Percentiles rank a stretch among this genome's conserved stretches.
Evolutionary conservation across 2,329 filamentous ascomycete genomes (phyloP).

Genomic region (Xylaria sp.): DNA sequence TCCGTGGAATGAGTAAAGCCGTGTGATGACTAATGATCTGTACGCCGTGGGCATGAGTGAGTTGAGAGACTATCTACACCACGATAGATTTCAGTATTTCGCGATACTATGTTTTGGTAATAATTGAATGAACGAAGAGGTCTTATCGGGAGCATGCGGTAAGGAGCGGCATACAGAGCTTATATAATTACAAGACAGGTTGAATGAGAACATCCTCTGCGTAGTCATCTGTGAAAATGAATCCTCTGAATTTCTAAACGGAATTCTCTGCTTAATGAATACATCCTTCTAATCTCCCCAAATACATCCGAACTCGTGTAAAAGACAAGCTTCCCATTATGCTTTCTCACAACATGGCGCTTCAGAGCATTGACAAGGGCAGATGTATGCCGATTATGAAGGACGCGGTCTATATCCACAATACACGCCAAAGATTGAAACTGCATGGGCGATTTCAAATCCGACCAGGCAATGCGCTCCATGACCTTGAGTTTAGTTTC

Average conservation of each 20-base stretch:
- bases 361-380: not conserved
- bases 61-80: not conserved
- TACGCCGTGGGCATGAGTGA: not conserved
- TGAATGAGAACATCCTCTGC: not conserved
- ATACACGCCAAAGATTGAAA: not conserved
- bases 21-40: not conserved
- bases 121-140: not conserved
- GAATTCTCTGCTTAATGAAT: not conserved
- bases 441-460: accelerated
- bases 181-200: not conserved
- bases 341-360: not conserved
- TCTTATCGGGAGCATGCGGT: not conserved
- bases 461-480: no score
- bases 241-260: not conserved
- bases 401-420: not conserved
- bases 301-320: not conserved
- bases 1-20: not conserved
- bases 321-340: not conserved
- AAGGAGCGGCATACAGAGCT: not conserved
- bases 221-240: no score
- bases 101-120: not conserved
- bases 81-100: not conserved
- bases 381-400: not conserved
- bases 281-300: no score
- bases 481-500: not conserved